phyloP scores from a whole-genome alignment of 495 filamentous ascomycete species.

The Penicillium macrosclerotiorum region DNA sequence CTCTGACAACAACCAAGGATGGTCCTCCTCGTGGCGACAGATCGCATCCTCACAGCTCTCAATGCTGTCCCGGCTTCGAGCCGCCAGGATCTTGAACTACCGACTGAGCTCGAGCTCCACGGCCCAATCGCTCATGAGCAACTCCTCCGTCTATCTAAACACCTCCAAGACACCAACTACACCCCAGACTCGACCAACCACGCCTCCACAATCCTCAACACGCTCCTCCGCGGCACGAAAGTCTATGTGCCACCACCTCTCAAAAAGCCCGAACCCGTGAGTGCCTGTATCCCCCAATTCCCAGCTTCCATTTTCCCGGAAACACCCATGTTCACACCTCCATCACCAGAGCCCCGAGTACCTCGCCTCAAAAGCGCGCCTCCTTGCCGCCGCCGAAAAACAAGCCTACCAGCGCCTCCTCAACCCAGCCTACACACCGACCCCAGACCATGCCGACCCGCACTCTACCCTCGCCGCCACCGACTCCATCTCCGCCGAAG shows the following conservation, averaged over 20 bases:
- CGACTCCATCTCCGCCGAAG: slow-evolving; percentile 11
- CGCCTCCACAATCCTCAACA: slow-evolving; percentile 50
- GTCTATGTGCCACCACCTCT: slow-evolving; percentile 76
- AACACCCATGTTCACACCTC: slow-evolving; percentile 8
- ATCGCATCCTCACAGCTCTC: slow-evolving; percentile 64
- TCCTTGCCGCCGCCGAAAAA: slow-evolving; percentile 76
- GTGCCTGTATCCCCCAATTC: slow-evolving; percentile 17
- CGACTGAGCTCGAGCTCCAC: slow-evolving; percentile 46
- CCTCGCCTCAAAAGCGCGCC: slow-evolving; percentile 80
- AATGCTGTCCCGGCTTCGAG: slow-evolving; percentile 35
- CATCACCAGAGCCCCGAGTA: slow-evolving; percentile 72
- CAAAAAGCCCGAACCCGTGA: slow-evolving; percentile 75
- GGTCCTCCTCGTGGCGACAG: slow-evolving; percentile 77
- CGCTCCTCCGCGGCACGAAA: slow-evolving; percentile 65
- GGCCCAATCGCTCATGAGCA: slow-evolving; percentile 79
- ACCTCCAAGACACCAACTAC: slow-evolving; percentile 35
- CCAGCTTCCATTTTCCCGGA: background rate
- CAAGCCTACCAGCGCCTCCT: slow-evolving; percentile 76
- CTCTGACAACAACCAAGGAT: slow-evolving; percentile 40
- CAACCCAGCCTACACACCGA: slow-evolving; percentile 36
- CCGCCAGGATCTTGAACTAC: slow-evolving; percentile 33
- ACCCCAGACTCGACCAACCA: background rate
- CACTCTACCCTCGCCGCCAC: slow-evolving; percentile 4
- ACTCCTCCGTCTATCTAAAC: slow-evolving; percentile 64
- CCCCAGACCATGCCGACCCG: slow-evolving; percentile 44